Conservation (phyloP, 2,329 filamentous ascomycete genomes). For the Colletotrichum orchidophilum region DNA sequence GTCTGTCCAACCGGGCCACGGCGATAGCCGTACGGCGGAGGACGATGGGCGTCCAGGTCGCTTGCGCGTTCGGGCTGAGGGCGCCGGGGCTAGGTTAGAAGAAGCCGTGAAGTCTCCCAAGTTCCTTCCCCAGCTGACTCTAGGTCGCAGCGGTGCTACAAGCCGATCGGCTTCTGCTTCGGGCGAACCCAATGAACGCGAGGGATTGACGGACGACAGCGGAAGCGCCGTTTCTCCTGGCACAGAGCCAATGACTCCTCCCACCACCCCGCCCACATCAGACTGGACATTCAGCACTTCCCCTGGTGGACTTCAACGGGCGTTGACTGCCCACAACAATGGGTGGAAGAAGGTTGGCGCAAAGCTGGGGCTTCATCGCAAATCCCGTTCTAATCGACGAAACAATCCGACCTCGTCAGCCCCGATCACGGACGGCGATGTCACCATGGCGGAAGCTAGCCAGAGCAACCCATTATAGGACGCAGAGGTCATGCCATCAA, state of each 20-base stretch:
- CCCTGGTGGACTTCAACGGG: constrained; percentile 63
- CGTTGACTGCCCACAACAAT: constrained; percentile 63
- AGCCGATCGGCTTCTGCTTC: constrained; percentile 56
- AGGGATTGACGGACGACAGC: constrained; percentile 71
- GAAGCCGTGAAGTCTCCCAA: constrained; percentile 56
- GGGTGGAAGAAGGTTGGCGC: constrained; percentile 73
- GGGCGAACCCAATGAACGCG: constrained; percentile 57
- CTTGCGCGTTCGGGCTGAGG: constrained; percentile 50
- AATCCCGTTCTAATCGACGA: constrained; percentile 56
- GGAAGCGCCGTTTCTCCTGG: constrained; percentile 66
- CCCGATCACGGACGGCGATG: constrained; percentile 47
- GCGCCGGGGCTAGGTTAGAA: constrained; percentile 43
- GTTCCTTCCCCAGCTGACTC: constrained; percentile 54
- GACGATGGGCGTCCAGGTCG: constrained; percentile 50
- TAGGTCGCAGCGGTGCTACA: constrained; percentile 47
- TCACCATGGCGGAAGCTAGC: constrained; percentile 46
- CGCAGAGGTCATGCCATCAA: constrained; percentile 65
- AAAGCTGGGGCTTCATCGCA: constrained; percentile 67
- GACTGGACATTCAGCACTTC: constrained; percentile 64
- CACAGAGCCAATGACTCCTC: constrained; percentile 76
- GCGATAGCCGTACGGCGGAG: constrained; percentile 48
- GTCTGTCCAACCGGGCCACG: constrained; percentile 54
- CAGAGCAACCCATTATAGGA: constrained; percentile 61
- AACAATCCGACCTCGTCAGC: constrained; percentile 56
- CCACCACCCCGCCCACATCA: constrained; percentile 74